Evolutionary conservation across 2,329 filamentous ascomycete species (phyloP), one percentile per base, ranked within the genome.

Genomic region (Beauveria bassiana): DNA sequence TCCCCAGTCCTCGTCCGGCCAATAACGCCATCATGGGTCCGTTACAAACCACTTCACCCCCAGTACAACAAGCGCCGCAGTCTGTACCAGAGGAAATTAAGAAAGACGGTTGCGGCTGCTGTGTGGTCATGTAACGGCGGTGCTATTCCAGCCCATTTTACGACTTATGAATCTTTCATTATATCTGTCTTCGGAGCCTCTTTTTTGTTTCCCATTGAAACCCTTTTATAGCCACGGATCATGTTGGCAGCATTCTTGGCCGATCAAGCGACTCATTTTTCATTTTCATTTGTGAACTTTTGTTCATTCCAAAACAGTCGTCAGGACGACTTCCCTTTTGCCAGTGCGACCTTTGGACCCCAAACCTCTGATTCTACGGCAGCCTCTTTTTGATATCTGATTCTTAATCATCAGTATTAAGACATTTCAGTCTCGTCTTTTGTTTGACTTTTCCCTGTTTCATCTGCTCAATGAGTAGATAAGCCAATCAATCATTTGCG

Each of bases 101-200:
- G 67, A 73, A 72, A 54, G 72, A 70, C 5, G 77, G 77, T n/a
- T 81, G 79, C 65, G 78, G 77, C 52, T 82, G 80, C 72, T 82
- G 80, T 65, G 71, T 79, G 55, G 73, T 82, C 64, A 82, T 82
- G 80, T 82, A 71, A 73, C 54, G 31, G 34, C 34, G 14, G 56
- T 51, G 34, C 54, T 53, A 56, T 64, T 52, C 43, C 51, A 46
- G 63, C 61, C 59, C 34, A 57, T 53, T 49, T 61, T 59, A 67
- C 65, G 66, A 67, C 65, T 67, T 63, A 67, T 59, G 66, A 67
- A 63, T 65, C 53, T 60, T 64, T 62, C 22, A 50, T 50, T 60
- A 38, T 38, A 31, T 53, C 38, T 46, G 47, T 31, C 58, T 28
- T 60, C 9, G 22, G 52, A 62, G 61, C 63, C 53, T 47, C 59